Percentiles rank a stretch among this genome's conserved stretches.
Conservation (phyloP, 2,329 filamentous ascomycete genomes). For the Fusarium continuum region DNA sequence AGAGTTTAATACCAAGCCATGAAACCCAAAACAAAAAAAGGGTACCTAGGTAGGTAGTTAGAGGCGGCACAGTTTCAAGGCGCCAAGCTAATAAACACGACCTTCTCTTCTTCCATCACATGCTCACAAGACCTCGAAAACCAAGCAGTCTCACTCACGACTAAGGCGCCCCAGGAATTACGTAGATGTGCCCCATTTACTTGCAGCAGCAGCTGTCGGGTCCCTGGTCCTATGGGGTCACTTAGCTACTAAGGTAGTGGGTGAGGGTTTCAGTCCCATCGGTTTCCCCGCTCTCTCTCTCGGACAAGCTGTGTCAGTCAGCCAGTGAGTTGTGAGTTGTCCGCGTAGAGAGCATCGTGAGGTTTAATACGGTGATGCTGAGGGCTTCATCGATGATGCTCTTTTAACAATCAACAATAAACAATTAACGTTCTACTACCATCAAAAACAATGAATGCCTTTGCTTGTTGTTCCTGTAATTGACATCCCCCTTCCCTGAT, state of each 20-base stretch:
- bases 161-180: conserved; percentile 29
- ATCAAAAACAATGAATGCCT: too few relatives aligned
- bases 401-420: too few relatives aligned
- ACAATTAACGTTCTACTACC: too few relatives aligned
- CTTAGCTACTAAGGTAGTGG: too few relatives aligned
- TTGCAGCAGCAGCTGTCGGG: conserved; percentile 17
- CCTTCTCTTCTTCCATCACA: conserved; percentile 36
- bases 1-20: conserved; percentile 5
- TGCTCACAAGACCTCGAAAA: conserved; percentile 35
- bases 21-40: conserved; percentile 6
- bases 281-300: conserved; percentile 27
- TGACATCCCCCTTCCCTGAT: conserved; percentile 1
- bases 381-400: too few relatives aligned
- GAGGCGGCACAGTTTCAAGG: conserved; percentile 4
- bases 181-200: conserved; percentile 28
- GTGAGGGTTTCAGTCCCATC: not conserved
- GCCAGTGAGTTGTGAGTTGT: too few relatives aligned
- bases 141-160: conserved; percentile 8
- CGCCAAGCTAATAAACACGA: not conserved
- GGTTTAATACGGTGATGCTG: too few relatives aligned
- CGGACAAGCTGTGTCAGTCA: not conserved
- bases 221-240: conserved; percentile 18
- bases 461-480: too few relatives aligned
- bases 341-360: too few relatives aligned
- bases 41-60: not conserved